phyloP scores from a whole-genome alignment of 805 yeast genomes.

The Candida maesae region DNA sequence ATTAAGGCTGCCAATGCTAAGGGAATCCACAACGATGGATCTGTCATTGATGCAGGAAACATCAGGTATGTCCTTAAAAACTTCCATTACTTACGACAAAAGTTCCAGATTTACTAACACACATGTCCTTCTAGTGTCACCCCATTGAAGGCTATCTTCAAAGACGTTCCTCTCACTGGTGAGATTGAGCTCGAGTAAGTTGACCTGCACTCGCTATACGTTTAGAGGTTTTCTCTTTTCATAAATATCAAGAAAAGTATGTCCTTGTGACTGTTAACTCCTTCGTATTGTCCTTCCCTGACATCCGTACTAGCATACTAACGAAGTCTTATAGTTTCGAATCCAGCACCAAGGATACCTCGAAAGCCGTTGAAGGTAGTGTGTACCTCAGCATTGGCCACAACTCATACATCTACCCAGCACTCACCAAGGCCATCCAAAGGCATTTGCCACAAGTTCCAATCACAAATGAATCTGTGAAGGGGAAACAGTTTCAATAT shows the following conservation, averaged over 20 bases:
- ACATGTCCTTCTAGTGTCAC: conserved; percentile 60
- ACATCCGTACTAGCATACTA: not conserved
- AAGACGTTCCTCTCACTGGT: conserved; percentile 51
- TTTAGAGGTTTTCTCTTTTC: not conserved
- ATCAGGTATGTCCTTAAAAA: conserved; percentile 25
- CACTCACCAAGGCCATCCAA: conserved; percentile 31
- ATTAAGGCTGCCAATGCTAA: conserved; percentile 35
- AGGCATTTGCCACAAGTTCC: conserved; percentile 32
- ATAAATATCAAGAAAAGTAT: conserved; percentile 1
- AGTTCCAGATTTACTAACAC: conserved; percentile 19
- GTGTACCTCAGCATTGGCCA: conserved; percentile 31
- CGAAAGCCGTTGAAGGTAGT: not conserved
- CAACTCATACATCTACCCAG: conserved; percentile 39
- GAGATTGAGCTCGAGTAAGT: conserved; percentile 46
- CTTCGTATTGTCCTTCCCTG: too few species aligned
- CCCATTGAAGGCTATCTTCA: conserved; percentile 69
- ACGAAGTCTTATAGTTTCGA: not conserved
- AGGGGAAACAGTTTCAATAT: conserved; percentile 57
- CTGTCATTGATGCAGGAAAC: conserved; percentile 30
- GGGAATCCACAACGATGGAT: conserved; percentile 26
- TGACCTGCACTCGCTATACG: not conserved
- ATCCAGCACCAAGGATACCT: not conserved
- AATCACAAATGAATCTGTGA: conserved; percentile 15
- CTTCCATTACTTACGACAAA: not conserved
- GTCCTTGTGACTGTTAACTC: too few species aligned